These are phyloP conservation scores for Eutrema yunnanense DNA, from an alignment of 345 rosid genomes.

Conservation along the genomic window DNA sequence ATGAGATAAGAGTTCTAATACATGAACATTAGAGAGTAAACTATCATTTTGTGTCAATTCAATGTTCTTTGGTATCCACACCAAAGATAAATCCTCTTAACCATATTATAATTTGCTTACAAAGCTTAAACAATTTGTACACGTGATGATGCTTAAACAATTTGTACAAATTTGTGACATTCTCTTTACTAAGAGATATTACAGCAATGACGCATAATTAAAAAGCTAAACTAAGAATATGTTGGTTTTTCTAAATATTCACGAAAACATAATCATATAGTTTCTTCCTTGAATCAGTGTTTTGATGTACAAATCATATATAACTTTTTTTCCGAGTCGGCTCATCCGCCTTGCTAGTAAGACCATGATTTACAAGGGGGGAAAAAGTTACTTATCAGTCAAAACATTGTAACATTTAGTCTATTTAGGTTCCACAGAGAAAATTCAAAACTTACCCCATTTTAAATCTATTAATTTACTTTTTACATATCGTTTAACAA, in stretches of 20 bases:
- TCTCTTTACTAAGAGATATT: too few species aligned
- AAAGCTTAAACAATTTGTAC: neutral
- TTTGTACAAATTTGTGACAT: too few species aligned
- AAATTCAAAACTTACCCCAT: neutral
- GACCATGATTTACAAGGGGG: too few species aligned
- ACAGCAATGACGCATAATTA: too few species aligned
- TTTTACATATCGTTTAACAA: neutral
- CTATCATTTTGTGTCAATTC: neutral
- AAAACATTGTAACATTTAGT: neutral
- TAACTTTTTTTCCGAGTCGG: too few species aligned
- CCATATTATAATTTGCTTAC: neutral
- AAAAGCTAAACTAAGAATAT: too few species aligned
- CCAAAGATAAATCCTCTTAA: neutral
- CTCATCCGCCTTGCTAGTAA: too few species aligned
- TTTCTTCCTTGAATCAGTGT: too few species aligned
- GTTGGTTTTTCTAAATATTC: too few species aligned
- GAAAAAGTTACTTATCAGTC: too few species aligned
- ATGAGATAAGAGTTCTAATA: neutral
- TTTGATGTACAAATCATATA: too few species aligned
- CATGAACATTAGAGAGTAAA: neutral
- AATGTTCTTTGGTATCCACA: neutral
- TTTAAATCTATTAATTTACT: neutral
- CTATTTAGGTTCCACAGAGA: neutral
- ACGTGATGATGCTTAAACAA: neutral
- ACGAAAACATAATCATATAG: too few species aligned